Evolutionary conservation across 768 basidiomycete genomes (phyloP), one percentile per base, ranked within the genome.

Genomic region (Russula lepida): DNA sequence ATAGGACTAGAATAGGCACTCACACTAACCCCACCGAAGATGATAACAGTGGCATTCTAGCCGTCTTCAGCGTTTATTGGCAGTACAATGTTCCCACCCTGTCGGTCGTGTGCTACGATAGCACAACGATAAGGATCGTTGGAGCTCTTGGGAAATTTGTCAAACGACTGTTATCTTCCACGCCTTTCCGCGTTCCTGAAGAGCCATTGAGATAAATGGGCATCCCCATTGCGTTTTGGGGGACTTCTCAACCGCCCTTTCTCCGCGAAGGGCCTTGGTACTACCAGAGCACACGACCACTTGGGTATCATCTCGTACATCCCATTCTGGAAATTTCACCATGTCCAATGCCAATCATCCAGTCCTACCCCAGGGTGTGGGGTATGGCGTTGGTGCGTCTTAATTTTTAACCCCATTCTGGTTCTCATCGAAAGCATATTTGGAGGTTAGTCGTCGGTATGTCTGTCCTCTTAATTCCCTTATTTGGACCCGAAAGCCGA

Each of bases 361-460:
- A 1, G 73, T 86, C 27, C 77, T 91, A 54, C 89, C 89, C 25
- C 85, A 89, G 75, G 88, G 86, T 35, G 90, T 88, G 15, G 90
- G 91, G 37, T 92, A 92, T 78, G 90, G 90, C 46, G 89, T 89
- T 59, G 85, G 87, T 87, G 52, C 54, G 47, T 52, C 9, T 19
- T 58, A 52, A 28, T 5, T 32, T 23, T 13, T 43, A 54, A 25
- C 25, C 21, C 17, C 28, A 54, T 39, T 23, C 58, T 35, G 28
- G 17, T 11, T 25, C 53, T 58, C 19, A 56, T 57, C 68, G 52
- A 58, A 30, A 21, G 19, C 44, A 27, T n/a, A 19, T 43, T 4
- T 27, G 30, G 9, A 5, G n/a, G 41, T 23, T 66, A 83, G 82
- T 83, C 64, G 77, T 84, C 58, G 82, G 82, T 82, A 66, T 47